Base-by-base conservation (phyloP, 2,329 filamentous ascomycete species). In the Fonsecaea nubica region DNA sequence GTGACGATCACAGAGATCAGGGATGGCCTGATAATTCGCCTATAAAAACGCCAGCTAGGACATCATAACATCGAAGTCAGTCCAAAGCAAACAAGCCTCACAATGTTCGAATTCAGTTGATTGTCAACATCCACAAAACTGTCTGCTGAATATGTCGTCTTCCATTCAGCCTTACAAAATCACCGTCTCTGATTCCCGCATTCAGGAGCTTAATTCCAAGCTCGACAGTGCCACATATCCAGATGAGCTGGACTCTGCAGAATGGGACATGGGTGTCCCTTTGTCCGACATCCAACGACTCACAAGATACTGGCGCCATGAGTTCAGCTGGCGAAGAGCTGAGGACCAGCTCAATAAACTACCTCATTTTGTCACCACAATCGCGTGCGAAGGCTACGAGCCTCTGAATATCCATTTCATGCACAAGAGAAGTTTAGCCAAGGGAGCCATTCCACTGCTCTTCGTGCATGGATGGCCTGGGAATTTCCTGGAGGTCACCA, bases 311-410 rank as follows among this genome's bases (percentile, higher is more conserved):
- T 80, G 79, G 79, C 71, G 74, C 55, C 69, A 76, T 38, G 73
- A 74, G 0, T 87, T 84, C 73, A 84, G 90, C 74, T 91, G 89
- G 89, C 82, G 86, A 48, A 78, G 79, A 33, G 81, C 82, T 32
- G 78, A 80, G 68, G 66, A 71, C 13, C 71, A 75, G 57, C 68
- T 80, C 62, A 80, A 80, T 63, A 59, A 73, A 59, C 67, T 77
- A 18, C 78, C 78, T 7, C 75, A 79, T 2, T 90, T 83, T 76
- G 58, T 38, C 1, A 84, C 84, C 0, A 74, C 72, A 1, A 64
- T 70, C 38, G 45, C 79, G 0, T 82, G 90, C 0, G 81, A 86
- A 10, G 87, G 85, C 0, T 90, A 89, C 71, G 87, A 82, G 91
- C 90, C 74, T 74, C 90, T 55, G 89, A 92, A 54, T 36, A 48